Base-by-base conservation (phyloP, 257 asterid genomes). In the Nicotiana knightiana region DNA sequence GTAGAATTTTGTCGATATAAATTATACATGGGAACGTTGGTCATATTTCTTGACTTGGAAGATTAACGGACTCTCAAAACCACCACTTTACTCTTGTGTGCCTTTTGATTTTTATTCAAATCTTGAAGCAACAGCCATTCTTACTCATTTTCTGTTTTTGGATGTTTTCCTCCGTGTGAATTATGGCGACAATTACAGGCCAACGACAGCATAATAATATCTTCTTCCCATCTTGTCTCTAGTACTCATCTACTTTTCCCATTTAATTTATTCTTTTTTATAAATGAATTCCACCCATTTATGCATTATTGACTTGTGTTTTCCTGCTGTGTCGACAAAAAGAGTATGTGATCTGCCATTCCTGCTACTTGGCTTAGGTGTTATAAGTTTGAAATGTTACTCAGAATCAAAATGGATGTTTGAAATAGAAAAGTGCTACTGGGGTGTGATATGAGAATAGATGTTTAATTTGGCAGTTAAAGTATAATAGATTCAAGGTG, bases 1-100 rank as follows among this genome's bases (percentile, higher is more conserved):
- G 11, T 43, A 8, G 11, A 43, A 43, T 43, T 43, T 43, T 1
- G 3, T 43, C 9, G 46, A 37, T 37, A 37, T 37, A 39, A 39
- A 39, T 6, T 37, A 37, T 37, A 37, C 30, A n/a, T n/a, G 4
- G 13, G 9, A 59, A 59, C 54, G 21, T 9, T 21, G 28, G 24
- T 21, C 66, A 12, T 59, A 8, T 61, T 21, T 48, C 90, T 90
- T 90, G 88, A 77, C 90, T 88, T 87, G 18, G 85, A 89, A 88
- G 91, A 64, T 18, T 79, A 58, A 80, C 21, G 9, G 3, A 2
- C 35, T 30, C n/a, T 57, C 67, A 62, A 30, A 61, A 5, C 33
- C 17, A 62, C 7, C 33, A 21, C 67, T 21, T 24, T 39, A 39
- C 33, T 21, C 35, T 61, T 61, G 5, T 61, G 66, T 8, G 66